Percentiles rank a stretch among this genome's conserved stretches.
Evolutionary conservation across 2,329 filamentous ascomycete species (phyloP).

Genomic region (Taxawa tesnikishii): DNA sequence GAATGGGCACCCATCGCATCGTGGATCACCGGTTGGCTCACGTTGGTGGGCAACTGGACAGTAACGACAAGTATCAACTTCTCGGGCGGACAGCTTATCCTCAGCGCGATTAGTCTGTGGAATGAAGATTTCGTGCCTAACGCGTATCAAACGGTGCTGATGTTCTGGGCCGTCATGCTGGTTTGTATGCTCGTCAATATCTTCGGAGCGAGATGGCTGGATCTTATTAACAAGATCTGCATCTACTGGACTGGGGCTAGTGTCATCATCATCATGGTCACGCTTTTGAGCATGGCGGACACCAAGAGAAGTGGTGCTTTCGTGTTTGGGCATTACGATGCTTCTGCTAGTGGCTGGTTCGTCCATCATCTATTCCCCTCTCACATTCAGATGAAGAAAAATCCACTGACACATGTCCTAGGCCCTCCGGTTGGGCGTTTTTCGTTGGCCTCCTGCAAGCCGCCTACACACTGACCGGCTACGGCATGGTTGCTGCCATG

Average conservation of each 20-base stretch:
- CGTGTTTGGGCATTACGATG: constrained; percentile 58
- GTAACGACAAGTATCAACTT: constrained; percentile 55
- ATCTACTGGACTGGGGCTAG: constrained; percentile 59
- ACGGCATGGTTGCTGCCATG: constrained; percentile 61
- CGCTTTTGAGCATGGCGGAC: constrained; percentile 49
- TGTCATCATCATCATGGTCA: constrained; percentile 57
- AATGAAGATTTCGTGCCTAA: constrained; percentile 57
- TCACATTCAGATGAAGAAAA: too few species aligned
- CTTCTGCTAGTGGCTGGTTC: constrained; percentile 48
- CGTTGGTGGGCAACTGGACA: constrained; percentile 63
- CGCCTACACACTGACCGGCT: constrained; percentile 49
- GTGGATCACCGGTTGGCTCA: constrained; percentile 61
- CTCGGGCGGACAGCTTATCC: constrained; percentile 56
- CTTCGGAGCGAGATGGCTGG: constrained; percentile 49
- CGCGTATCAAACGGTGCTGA: constrained; percentile 56
- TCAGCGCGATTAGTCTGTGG: constrained; percentile 57
- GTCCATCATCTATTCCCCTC: constrained; percentile 15
- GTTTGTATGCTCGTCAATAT: constrained; percentile 53
- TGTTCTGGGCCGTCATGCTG: constrained; percentile 60
- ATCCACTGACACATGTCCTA: background rate
- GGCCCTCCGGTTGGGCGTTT: constrained; percentile 55
- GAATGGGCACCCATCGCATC: constrained; percentile 55
- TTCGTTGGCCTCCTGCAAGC: constrained; percentile 60
- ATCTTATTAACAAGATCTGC: constrained; percentile 60
- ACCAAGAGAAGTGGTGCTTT: constrained; percentile 46